Conservation (phyloP, 2,329 filamentous ascomycete genomes). For the Pseudogymnoascus sp. region DNA sequence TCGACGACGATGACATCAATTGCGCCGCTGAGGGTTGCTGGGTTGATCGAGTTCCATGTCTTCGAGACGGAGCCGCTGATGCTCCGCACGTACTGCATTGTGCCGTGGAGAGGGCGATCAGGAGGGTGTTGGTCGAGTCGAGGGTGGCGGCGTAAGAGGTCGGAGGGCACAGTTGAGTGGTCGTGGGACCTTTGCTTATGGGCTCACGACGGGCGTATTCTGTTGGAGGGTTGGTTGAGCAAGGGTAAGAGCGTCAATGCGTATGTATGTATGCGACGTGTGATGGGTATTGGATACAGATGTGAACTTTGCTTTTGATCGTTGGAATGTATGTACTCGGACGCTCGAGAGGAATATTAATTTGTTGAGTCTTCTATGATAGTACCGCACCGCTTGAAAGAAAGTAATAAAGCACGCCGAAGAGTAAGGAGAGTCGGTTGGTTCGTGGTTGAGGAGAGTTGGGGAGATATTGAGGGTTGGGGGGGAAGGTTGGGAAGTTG, state of each 20-base stretch:
- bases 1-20: slow-evolving; percentile 99
- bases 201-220: neutral
- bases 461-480: neutral
- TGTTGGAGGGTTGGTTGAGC: neutral
- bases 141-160: neutral
- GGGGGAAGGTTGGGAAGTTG: neutral
- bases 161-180: neutral
- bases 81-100: slow-evolving; percentile 96
- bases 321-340: neutral
- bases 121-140: neutral
- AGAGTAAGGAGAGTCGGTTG: neutral
- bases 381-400: neutral
- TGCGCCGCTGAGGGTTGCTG: slow-evolving; percentile 89
- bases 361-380: slow-evolving; percentile 1
- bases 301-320: neutral
- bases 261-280: neutral
- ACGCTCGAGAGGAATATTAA: neutral
- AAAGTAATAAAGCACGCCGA: slow-evolving; percentile 6
- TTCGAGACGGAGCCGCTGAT: slow-evolving; percentile 93
- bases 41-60: slow-evolving; percentile 99
- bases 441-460: neutral
- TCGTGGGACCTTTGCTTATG: neutral
- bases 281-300: neutral
- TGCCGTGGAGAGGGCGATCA: slow-evolving; percentile 21
- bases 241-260: neutral